Evolutionary conservation across 768 basidiomycete species (phyloP).

Genomic region (Amanita rubescens): DNA sequence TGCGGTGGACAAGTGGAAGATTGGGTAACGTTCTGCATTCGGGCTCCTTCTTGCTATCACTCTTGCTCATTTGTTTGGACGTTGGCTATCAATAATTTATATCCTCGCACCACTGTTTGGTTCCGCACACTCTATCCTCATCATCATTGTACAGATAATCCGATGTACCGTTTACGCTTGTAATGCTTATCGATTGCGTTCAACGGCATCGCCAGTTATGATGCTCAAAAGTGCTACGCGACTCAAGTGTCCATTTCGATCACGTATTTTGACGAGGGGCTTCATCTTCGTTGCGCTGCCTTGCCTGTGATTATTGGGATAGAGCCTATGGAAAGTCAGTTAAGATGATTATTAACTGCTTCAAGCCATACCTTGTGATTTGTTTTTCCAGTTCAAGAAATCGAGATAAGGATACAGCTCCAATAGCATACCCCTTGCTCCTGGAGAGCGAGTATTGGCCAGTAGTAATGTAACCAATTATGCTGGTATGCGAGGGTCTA

Average conservation of each 20-base stretch:
- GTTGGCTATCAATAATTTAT: constrained; percentile 8
- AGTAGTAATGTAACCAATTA: constrained; percentile 81
- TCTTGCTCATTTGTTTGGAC: constrained; percentile 9
- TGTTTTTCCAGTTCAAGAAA: constrained; percentile 49
- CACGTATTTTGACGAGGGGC: constrained; percentile 56
- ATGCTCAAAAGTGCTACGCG: constrained; percentile 41
- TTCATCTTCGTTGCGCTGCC: constrained; percentile 17
- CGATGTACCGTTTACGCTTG: constrained; percentile 1
- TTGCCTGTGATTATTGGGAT: constrained; percentile 15
- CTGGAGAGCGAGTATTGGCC: constrained; percentile 76
- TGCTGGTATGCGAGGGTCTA: constrained; percentile 31
- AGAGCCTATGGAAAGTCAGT: constrained; percentile 17
- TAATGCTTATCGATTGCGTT: constrained; percentile 2
- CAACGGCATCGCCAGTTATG: constrained; percentile 10
- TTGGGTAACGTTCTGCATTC: constrained; percentile 24
- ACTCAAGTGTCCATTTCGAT: constrained; percentile 47
- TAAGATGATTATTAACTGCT: neutral
- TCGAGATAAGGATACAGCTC: constrained; percentile 52
- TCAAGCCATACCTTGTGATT: constrained; percentile 23
- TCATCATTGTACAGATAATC: constrained; percentile 3
- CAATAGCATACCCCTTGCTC: constrained; percentile 75
- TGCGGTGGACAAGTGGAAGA: constrained; percentile 73
- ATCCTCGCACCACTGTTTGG: constrained; percentile 5
- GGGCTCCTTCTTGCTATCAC: neutral
- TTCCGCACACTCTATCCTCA: neutral